A percentile compares a stretch with the other conserved stretches of the same genome.
phyloP scores from a whole-genome alignment of 202 grass and related monocot genomes.

The Miscanthus sacchariflorus region DNA sequence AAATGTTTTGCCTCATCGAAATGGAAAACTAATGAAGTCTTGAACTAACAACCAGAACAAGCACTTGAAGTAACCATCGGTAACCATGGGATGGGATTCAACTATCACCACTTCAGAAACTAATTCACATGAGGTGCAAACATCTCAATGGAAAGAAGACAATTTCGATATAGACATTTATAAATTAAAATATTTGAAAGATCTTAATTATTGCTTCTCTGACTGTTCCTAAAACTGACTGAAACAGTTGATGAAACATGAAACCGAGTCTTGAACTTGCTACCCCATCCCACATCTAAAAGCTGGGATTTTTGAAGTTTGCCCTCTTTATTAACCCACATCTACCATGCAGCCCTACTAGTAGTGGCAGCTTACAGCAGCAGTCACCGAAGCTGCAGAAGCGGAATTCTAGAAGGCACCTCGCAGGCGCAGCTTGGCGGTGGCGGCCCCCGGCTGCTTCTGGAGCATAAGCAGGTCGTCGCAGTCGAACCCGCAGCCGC shows the following conservation, averaged over 20 bases:
- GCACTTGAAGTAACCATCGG: neutral
- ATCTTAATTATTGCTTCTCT: conserved; percentile 19
- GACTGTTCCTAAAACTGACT: conserved; percentile 34
- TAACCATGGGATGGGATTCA: neutral
- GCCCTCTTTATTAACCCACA: conserved; percentile 33
- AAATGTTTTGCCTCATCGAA: neutral
- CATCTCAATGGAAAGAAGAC: conserved; percentile 2
- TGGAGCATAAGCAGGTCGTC: conserved; percentile 8
- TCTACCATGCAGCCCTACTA: conserved; percentile 12
- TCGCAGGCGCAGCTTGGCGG: conserved; percentile 44
- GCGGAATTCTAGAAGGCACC: conserved; percentile 57
- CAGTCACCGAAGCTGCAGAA: neutral
- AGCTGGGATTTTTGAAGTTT: neutral
- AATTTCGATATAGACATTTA: neutral
- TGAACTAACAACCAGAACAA: neutral
- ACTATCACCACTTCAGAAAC: neutral
- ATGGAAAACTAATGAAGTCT: neutral
- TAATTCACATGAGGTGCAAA: neutral
- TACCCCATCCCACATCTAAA: conserved; percentile 48
- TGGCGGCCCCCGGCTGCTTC: neutral
- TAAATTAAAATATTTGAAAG: conserved; percentile 15
- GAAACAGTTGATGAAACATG: conserved; percentile 42
- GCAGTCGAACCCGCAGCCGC: conserved; percentile 92
- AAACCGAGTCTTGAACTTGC: conserved; percentile 32
- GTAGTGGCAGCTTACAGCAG: conserved; percentile 8